These are phyloP conservation scores for Tolypocladium paradoxum DNA, from an alignment of 2,329 filamentous ascomycete species.

Conservation along the genomic window DNA sequence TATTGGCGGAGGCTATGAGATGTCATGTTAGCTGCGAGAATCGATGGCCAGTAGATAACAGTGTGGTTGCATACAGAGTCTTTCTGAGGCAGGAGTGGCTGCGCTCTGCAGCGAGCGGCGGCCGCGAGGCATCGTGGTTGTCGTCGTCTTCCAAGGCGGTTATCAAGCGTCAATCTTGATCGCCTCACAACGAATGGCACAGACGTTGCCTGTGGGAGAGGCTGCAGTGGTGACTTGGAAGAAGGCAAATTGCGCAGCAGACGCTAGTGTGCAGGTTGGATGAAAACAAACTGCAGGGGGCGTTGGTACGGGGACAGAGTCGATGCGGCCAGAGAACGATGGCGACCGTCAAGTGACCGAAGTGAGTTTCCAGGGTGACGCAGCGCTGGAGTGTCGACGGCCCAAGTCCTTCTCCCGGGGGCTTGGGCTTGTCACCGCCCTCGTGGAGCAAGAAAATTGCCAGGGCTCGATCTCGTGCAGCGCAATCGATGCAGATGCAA, in stretches of 20 bases:
- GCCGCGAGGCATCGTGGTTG: slow-evolving; percentile 18
- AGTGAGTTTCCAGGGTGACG: background rate
- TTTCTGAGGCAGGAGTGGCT: slow-evolving; percentile 6
- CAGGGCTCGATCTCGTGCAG: background rate
- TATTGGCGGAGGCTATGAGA: slow-evolving; percentile 8
- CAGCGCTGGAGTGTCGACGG: background rate
- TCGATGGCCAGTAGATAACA: too few relatives aligned
- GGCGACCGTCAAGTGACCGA: too few relatives aligned
- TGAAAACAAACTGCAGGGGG: background rate
- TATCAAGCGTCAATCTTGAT: background rate
- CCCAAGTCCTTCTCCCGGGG: background rate
- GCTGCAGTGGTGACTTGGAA: background rate
- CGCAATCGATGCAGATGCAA: background rate
- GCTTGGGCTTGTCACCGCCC: background rate
- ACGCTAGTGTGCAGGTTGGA: background rate
- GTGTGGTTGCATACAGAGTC: slow-evolving; percentile 9
- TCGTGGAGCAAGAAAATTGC: background rate
- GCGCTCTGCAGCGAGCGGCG: slow-evolving; percentile 13
- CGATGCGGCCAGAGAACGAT: background rate
- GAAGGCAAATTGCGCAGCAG: background rate
- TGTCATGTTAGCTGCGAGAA: background rate
- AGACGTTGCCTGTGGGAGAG: background rate
- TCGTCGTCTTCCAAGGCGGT: too few relatives aligned
- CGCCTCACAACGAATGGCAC: background rate
- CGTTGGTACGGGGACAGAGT: background rate